Evolutionary conservation across 108 stramenopile genomes (phyloP), one percentile per base, ranked within the genome.

Genomic region (Skeletonema costatum): DNA sequence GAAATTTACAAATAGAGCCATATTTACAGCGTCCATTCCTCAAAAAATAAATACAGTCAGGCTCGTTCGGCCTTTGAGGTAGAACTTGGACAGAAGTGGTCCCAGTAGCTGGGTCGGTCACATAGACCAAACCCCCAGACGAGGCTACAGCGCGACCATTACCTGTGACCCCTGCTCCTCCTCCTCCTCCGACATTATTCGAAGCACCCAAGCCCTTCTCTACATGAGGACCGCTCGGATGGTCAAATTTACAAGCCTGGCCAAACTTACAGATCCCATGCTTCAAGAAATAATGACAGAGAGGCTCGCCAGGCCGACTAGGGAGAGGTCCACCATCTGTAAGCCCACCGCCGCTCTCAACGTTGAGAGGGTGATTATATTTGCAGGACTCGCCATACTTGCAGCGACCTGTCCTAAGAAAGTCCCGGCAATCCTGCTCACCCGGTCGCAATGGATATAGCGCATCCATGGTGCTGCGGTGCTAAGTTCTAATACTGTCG

Each of bases 191-290:
- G 21, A 29, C 8, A 10, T 25, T 56, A 6, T 56, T 56, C 5
- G 53, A 29, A 21, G 53, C 53, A 7, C 21, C 53, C 8, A 56
- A 29, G 19, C 53, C 25, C 7, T 25, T 56, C n/a, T 56, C 53
- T 56, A 25, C 53, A 0, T 46, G 44, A 46, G 12, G 16, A 66
- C 86, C 83, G 39, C 88, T 89, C 9, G 96, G 94, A 64, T 97
- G 96, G 67, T 97, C 74, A 70, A 97, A 97, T 68, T 94, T 95
- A 81, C 96, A 97, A 5, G 94, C 80, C 70, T 95, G 94, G 12
- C 93, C 94, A 74, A 97, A 97, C 69, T 97, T 97, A 78, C 97
- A 97, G 1, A 92, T 95, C 5, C 94, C 97, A 60, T 96, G 93
- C 68, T 97, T 97, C 74, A 97, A 77, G 68, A 90, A 97, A 69